Base-by-base conservation (phyloP, 805 yeast species). In the Clavispora fructus region DNA sequence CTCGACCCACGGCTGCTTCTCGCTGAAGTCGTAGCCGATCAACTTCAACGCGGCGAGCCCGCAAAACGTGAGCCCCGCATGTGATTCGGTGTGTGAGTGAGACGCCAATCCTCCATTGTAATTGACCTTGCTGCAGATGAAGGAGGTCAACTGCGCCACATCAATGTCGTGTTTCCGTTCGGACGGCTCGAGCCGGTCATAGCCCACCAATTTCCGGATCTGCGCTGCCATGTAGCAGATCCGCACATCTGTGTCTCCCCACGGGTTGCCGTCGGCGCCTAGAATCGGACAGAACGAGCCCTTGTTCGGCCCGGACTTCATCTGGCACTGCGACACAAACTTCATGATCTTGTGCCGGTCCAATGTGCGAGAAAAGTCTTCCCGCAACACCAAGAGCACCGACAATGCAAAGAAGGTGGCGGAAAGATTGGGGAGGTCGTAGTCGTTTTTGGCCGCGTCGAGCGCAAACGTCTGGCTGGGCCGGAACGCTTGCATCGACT, bases 51-150 rank as follows among this genome's bases (percentile, higher is more conserved):
- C 63, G 0, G 85, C 85, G 23, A 91, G 55, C 0, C 87, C 96
- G 65, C 97, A 91, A 58, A 80, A 92, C 0, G 96, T 85, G 48
- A 86, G 73, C 0, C 98, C 99, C 7, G 89, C 82, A 65, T 92
- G 97, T 2, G 90, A 72, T 62, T 92, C 99, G 12, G 71, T 65
- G 33, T 60, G 58, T 4, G 67, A 62, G 7, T 50, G 39, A 23
- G 77, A 75, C 6, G 91, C 85, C 40, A 87, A 64, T 0, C 96
- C 97, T 1, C 97, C 97, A 56, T 77, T 81, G 53, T 64, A 74
- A 45, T 58, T 61, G 26, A 65, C 47, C 35, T 69, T 47, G 7
- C 41, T 45, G 3, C 59, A 35, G 6, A 72, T 53, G 58, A 72
- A 81, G 0, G 49, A 46, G 3, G 60, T 59, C 28, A 86, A 57